Conservation (phyloP, 352 stramenopile species). For the Globisporangium acanthophoron region DNA sequence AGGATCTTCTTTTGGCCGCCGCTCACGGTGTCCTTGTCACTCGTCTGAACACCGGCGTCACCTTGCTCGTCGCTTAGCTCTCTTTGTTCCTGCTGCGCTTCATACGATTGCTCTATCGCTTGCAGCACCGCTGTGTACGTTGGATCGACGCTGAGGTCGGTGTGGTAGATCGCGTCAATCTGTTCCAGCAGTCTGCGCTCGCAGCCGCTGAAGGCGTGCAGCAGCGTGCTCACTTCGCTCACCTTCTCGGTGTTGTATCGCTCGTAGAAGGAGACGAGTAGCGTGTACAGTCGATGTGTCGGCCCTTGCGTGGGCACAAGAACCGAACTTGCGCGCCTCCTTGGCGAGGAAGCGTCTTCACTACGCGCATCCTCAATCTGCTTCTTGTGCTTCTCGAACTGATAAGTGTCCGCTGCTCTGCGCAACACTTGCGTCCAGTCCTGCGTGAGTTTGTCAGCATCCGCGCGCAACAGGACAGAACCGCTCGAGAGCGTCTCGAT, state of each 20-base stretch:
- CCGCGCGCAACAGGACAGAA: conserved; percentile 27
- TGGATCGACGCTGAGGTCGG: conserved; percentile 26
- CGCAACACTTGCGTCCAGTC: conserved; percentile 30
- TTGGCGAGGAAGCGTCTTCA: not conserved
- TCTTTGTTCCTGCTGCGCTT: conserved; percentile 3
- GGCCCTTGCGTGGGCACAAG: not conserved
- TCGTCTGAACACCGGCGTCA: no score
- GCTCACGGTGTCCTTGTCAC: not conserved
- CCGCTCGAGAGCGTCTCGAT: conserved; percentile 35
- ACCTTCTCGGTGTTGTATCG: conserved; percentile 86
- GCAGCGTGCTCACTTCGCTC: conserved; percentile 56
- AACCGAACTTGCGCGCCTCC: conserved; percentile 2
- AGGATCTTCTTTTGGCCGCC: conserved; percentile 17
- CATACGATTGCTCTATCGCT: conserved; percentile 13
- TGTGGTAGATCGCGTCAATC: conserved; percentile 70
- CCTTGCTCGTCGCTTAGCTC: not conserved
- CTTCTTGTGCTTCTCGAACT: conserved; percentile 6
- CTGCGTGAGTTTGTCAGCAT: conserved; percentile 22
- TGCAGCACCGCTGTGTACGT: conserved; percentile 22
- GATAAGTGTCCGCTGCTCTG: conserved; percentile 12
- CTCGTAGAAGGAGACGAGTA: conserved; percentile 82
- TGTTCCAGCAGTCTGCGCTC: conserved; percentile 45
- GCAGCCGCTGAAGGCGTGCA: conserved; percentile 49
- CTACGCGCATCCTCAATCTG: not conserved
- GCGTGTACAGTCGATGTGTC: conserved; percentile 20